Conservation (phyloP, 1,284 basidiomycete genomes). For the Boletellus deceptivus region DNA sequence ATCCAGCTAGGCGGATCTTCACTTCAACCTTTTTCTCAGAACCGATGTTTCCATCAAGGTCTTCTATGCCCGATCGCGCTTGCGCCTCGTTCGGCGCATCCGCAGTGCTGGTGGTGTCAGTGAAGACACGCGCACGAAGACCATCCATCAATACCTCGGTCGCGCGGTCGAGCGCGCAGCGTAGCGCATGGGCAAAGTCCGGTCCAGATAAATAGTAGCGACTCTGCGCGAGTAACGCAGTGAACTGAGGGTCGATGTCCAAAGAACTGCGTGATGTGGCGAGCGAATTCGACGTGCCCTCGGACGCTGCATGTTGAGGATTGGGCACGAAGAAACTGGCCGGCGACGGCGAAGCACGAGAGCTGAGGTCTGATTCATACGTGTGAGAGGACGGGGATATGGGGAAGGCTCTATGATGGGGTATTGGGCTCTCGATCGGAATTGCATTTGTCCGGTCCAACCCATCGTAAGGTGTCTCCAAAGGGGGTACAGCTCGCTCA, state of each 20-base stretch:
- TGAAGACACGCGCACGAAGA: slow-evolving; percentile 57
- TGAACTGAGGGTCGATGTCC: slow-evolving; percentile 53
- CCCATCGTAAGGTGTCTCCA: slow-evolving; percentile 1
- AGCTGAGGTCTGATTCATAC: slow-evolving; percentile 15
- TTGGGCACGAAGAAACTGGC: not conserved
- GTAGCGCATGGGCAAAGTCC: slow-evolving; percentile 69
- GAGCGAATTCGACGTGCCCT: slow-evolving; percentile 10
- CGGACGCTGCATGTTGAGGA: not conserved
- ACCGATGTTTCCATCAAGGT: not conserved
- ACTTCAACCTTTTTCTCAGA: slow-evolving; percentile 37
- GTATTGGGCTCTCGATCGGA: slow-evolving; percentile 13
- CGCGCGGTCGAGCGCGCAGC: slow-evolving; percentile 65
- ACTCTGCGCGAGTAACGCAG: slow-evolving; percentile 67
- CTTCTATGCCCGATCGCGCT: slow-evolving; percentile 24
- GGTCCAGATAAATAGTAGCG: slow-evolving; percentile 59
- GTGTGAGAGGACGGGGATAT: slow-evolving; percentile 23
- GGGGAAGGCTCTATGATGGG: slow-evolving; percentile 16
- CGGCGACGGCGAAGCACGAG: slow-evolving; percentile 18
- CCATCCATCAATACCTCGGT: slow-evolving; percentile 55
- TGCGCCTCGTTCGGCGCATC: slow-evolving; percentile 15
- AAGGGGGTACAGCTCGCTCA: not conserved
- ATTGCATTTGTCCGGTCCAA: slow-evolving; percentile 17
- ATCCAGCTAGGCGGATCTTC: slow-evolving; percentile 64
- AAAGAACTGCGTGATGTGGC: slow-evolving; percentile 25
- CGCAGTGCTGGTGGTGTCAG: slow-evolving; percentile 27